These are phyloP conservation scores for Saccharomycopsis malanga DNA, from an alignment of 805 yeast species.

Conservation along the genomic window DNA sequence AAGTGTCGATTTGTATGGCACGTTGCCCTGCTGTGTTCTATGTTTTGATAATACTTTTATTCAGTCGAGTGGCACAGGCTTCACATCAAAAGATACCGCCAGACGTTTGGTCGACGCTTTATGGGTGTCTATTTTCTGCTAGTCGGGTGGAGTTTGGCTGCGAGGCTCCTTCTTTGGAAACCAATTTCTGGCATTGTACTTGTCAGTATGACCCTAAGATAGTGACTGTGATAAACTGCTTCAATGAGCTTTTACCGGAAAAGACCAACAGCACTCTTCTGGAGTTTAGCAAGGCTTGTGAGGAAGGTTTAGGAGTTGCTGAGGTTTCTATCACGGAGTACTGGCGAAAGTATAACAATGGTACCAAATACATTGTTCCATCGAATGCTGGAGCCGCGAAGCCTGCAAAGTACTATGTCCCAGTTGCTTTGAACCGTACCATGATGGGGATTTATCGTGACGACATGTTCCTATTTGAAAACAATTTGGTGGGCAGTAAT, in stretches of 20 bases:
- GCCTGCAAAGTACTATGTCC: neutral
- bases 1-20: too few species aligned
- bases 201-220: constrained; percentile 5
- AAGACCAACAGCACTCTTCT: neutral
- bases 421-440: neutral
- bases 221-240: constrained; percentile 1
- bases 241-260: neutral
- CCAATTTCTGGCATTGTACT: constrained; percentile 7
- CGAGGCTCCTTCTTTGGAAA: neutral
- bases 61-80: neutral
- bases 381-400: neutral
- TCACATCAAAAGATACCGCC: neutral
- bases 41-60: too few species aligned
- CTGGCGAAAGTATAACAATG: neutral
- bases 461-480: neutral
- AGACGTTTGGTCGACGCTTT: neutral
- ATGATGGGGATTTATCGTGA: neutral
- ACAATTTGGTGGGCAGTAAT: neutral
- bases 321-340: neutral
- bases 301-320: neutral
- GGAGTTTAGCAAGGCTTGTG: neutral
- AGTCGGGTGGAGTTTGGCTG: constrained; percentile 1
- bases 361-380: constrained; percentile 3
- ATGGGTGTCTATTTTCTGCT: constrained; percentile 6
- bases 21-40: too few species aligned